A percentile compares a stretch with the other conserved stretches of the same genome.
Evolutionary conservation across 2,329 filamentous ascomycete species (phyloP).

Genomic region (Fusarium sp.): DNA sequence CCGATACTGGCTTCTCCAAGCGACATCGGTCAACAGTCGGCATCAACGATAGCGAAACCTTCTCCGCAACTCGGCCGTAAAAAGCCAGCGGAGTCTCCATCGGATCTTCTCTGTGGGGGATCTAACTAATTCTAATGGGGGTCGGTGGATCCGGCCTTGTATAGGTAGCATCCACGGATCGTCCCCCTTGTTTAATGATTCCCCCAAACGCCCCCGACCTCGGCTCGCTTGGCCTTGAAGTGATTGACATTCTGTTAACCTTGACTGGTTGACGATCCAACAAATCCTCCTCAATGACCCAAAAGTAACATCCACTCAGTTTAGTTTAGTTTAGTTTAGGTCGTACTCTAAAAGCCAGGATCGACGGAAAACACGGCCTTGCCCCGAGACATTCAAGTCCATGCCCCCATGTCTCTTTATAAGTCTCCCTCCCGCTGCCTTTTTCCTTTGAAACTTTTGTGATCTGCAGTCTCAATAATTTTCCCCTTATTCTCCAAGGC

Average conservation of each 20-base stretch:
- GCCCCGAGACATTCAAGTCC: conserved; percentile 29
- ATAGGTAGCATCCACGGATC: background rate
- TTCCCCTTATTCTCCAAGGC: background rate
- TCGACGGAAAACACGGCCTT: conserved; percentile 17
- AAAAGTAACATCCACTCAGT: conserved; percentile 5
- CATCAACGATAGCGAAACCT: conserved; percentile 10
- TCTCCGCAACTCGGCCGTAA: conserved; percentile 36
- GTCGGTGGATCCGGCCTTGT: conserved; percentile 13
- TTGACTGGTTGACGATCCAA: conserved; percentile 6
- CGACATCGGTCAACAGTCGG: conserved; percentile 34
- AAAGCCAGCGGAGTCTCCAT: conserved; percentile 30
- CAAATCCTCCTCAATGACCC: background rate
- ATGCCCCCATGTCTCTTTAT: conserved; percentile 21
- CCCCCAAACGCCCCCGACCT: conserved; percentile 30
- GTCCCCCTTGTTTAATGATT: conserved; percentile 13
- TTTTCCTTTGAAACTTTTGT: background rate
- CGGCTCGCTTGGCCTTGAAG: conserved; percentile 26
- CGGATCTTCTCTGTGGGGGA: conserved; percentile 28
- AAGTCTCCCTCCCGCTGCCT: conserved; percentile 16
- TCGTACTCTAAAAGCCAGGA: conserved; percentile 5
- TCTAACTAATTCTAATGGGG: conserved; percentile 12
- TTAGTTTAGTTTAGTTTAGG: conserved; percentile 1
- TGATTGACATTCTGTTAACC: conserved; percentile 21
- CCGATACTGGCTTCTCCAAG: conserved; percentile 28
- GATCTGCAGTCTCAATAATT: conserved; percentile 26